Evolutionary conservation across 2,329 filamentous ascomycete genomes (phyloP), one percentile per base, ranked within the genome.

Genomic region (Penicillium sp.): DNA sequence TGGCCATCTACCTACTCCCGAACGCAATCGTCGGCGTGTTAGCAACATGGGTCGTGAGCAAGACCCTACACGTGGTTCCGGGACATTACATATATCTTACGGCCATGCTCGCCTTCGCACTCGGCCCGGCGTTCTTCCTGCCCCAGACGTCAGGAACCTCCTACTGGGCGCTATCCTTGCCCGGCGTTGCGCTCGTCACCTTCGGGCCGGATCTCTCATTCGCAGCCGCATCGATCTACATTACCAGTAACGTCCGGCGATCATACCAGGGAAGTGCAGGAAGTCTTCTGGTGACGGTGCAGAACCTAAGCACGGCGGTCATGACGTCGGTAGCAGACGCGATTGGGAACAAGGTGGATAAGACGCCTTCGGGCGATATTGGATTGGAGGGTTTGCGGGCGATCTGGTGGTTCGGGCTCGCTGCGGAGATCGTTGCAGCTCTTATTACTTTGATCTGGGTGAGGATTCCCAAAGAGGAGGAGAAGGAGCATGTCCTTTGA

Each of bases 141-240:
- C 68, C 58, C 28, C 72, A 76, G 44, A 72, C 61, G 1, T 63
- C 72, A 0, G 55, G 51, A 2, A 71, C 73, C 0, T 65, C 55
- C 1, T 77, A 76, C 63, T 76, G 73, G 70, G 69, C 69, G 0
- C 63, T 77, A 6, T 73, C 71, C 0, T 63, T 77, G 55, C 74
- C 74, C 0, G 73, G 73, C 0, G 68, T 76, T 10, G 70, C 66
- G 0, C 63, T 76, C 0, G 71, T 70, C 0, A 76, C 73, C 0
- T 76, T 77, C 27, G 75, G 74, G 0, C 74, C 74, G 0, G 74
- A 77, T 52, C 62, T 77, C 52, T 69, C 69, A n/a, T 76, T 76
- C 48, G 74, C 73, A 0, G 74, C 74, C 0, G 74, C 73, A 0
- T 71, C 69, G 18, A 76, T 76, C 39, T 76, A 75, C 58, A 74